Percentiles rank a stretch among this genome's conserved stretches.
Conservation (phyloP, 176 grass and related monocot species). For the Secale cereale region DNA sequence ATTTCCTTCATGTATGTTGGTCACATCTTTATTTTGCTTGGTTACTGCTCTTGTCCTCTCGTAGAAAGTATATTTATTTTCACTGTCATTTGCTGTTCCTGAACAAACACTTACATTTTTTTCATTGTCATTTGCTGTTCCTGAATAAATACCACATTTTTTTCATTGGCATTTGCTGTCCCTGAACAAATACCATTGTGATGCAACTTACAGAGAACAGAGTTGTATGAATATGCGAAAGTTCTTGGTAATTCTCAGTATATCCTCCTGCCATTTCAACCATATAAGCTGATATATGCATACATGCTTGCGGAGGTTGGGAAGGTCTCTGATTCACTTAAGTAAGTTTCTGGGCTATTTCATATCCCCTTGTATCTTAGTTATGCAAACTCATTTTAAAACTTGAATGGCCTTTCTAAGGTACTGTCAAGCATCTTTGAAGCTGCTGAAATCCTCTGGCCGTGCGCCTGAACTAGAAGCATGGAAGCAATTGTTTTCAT, state of each 20-base stretch:
- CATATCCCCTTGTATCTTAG: neutral
- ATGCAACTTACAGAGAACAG: constrained; percentile 60
- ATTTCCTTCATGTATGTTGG: neutral
- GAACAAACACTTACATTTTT: neutral
- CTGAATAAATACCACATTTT: constrained; percentile 4
- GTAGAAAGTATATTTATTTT: neutral
- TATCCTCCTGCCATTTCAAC: constrained; percentile 77
- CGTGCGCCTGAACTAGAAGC: constrained; percentile 75
- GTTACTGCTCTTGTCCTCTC: neutral
- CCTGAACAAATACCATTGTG: constrained; percentile 14
- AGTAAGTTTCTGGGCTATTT: constrained; percentile 42
- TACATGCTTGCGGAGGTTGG: constrained; percentile 96
- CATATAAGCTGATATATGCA: constrained; percentile 95
- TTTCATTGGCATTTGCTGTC: neutral
- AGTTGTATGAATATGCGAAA: constrained; percentile 93
- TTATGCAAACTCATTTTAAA: constrained; percentile 7
- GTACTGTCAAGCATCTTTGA: constrained; percentile 94
- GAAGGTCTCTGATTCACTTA: constrained; percentile 82
- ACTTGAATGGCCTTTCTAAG: constrained; percentile 36
- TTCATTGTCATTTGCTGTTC: neutral
- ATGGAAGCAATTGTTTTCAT: constrained; percentile 77
- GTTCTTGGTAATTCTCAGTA: constrained; percentile 93
- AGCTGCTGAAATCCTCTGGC: constrained; percentile 68
- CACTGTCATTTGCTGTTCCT: neutral
- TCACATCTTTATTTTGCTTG: neutral